These are phyloP conservation scores for Umbellularia californica DNA, from an alignment of 164 flowering plant genomes.

Conservation along the genomic window DNA sequence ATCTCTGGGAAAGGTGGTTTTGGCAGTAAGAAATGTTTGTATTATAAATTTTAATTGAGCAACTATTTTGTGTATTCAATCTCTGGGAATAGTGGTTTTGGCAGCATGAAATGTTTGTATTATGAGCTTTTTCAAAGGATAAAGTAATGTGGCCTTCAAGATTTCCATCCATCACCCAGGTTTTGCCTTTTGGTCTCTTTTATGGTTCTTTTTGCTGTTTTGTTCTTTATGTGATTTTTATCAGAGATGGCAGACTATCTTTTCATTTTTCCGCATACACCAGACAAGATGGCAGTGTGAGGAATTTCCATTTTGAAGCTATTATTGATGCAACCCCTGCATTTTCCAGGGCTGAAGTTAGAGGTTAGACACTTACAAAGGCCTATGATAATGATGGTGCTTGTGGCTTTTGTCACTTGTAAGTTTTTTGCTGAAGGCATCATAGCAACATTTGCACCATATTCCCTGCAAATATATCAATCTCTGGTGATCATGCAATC, in stretches of 20 bases:
- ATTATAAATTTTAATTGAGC: slow-evolving; percentile 15
- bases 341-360: slow-evolving; percentile 62
- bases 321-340: slow-evolving; percentile 59
- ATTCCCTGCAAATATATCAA: slow-evolving; percentile 15
- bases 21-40: slow-evolving; percentile 2
- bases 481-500: slow-evolving; percentile 20
- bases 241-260: not conserved
- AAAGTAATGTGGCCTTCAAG: too few species aligned
- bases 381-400: slow-evolving; percentile 41
- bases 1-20: slow-evolving; percentile 5
- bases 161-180: too few species aligned
- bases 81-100: slow-evolving; percentile 6
- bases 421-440: slow-evolving; percentile 21
- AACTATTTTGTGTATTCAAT: slow-evolving; percentile 14
- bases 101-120: slow-evolving; percentile 25
- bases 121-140: slow-evolving; percentile 21
- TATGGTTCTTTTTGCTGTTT: not conserved
- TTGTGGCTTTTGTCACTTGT: not conserved
- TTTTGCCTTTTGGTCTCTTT: not conserved
- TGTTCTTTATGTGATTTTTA: not conserved
- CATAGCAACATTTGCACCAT: slow-evolving; percentile 27
- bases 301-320: slow-evolving; percentile 25
- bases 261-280: not conserved
- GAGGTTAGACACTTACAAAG: slow-evolving; percentile 51
- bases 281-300: slow-evolving; percentile 27